Percentiles rank a stretch among this genome's conserved stretches.
phyloP scores from a whole-genome alignment of 148 eudicot species.

The Amaranthus cruentus region DNA sequence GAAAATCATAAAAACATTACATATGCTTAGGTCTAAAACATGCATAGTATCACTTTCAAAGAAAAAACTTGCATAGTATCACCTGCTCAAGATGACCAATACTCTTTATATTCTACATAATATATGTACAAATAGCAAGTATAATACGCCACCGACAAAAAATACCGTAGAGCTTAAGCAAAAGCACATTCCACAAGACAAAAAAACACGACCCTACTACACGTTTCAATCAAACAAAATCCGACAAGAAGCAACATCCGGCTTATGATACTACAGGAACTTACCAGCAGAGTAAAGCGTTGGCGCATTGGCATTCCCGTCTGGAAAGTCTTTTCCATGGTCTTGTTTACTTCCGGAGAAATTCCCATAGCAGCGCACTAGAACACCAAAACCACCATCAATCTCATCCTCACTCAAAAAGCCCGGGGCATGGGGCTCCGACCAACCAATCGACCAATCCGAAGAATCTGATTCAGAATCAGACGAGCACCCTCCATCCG shows the following conservation, averaged over 20 bases:
- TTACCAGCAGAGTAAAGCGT: slow-evolving; percentile 21
- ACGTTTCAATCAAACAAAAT: too few species aligned
- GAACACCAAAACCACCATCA: slow-evolving; percentile 79
- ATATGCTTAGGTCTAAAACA: too few species aligned
- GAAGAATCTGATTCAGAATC: slow-evolving; percentile 85
- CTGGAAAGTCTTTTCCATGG: neutral
- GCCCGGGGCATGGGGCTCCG: slow-evolving; percentile 77
- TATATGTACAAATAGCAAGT: too few species aligned
- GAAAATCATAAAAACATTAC: too few species aligned
- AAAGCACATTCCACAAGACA: too few species aligned
- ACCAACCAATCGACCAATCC: slow-evolving; percentile 97
- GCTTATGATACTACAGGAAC: neutral
- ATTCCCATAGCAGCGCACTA: slow-evolving; percentile 79
- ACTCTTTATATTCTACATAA: too few species aligned
- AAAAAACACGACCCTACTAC: too few species aligned
- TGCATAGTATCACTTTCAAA: too few species aligned
- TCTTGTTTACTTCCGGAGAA: slow-evolving; percentile 27
- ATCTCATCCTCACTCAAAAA: slow-evolving; percentile 83
- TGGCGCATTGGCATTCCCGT: slow-evolving; percentile 8
- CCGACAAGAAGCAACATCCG: neutral
- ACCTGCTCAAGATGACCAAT: too few species aligned
- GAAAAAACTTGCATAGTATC: too few species aligned
- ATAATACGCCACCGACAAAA: too few species aligned
- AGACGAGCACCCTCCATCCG: slow-evolving; percentile 65
- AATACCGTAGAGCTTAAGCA: too few species aligned